phyloP scores from a whole-genome alignment of 139 green algal genomes.

The Micractinium sp. region DNA sequence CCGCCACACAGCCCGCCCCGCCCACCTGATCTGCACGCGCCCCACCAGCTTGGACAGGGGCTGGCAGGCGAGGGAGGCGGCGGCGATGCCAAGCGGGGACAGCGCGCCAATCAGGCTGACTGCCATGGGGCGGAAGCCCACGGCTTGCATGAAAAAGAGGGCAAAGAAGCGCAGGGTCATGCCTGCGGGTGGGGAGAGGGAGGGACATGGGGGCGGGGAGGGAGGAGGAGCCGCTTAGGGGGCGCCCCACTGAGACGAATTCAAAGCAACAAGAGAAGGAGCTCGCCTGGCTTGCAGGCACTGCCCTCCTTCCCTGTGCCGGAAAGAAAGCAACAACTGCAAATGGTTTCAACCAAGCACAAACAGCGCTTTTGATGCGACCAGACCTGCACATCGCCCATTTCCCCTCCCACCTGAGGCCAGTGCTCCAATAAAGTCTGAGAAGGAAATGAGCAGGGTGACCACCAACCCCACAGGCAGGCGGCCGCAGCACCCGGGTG shows the following conservation, averaged over 20 bases:
- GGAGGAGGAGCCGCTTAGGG: too few relatives aligned
- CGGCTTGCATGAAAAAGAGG: slow-evolving; percentile 53
- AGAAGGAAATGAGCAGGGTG: slow-evolving; percentile 40
- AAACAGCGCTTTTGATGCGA: too few relatives aligned
- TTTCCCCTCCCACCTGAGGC: slow-evolving; percentile 29
- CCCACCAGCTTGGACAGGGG: slow-evolving; percentile 21
- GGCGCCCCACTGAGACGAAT: too few relatives aligned
- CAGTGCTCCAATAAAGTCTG: slow-evolving; percentile 47
- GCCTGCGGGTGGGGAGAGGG: slow-evolving; percentile 26
- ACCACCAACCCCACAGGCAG: slow-evolving; percentile 35
- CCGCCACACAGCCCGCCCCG: too few relatives aligned
- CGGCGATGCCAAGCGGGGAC: slow-evolving; percentile 34
- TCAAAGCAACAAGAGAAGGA: too few relatives aligned
- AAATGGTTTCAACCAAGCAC: too few relatives aligned
- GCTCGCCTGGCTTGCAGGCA: too few relatives aligned
- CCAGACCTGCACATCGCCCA: not conserved
- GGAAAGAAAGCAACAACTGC: too few relatives aligned
- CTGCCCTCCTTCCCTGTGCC: too few relatives aligned
- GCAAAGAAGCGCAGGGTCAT: slow-evolving; percentile 65
- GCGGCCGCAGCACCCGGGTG: not conserved
- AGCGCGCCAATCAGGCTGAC: slow-evolving; percentile 36
- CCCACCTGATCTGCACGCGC: slow-evolving; percentile 29
- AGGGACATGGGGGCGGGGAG: not conserved
- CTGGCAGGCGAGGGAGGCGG: slow-evolving; percentile 24
- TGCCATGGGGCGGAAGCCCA: not conserved